phyloP scores from a whole-genome alignment of 1,284 basidiomycete species.

The Ceratobasidium sp. region DNA sequence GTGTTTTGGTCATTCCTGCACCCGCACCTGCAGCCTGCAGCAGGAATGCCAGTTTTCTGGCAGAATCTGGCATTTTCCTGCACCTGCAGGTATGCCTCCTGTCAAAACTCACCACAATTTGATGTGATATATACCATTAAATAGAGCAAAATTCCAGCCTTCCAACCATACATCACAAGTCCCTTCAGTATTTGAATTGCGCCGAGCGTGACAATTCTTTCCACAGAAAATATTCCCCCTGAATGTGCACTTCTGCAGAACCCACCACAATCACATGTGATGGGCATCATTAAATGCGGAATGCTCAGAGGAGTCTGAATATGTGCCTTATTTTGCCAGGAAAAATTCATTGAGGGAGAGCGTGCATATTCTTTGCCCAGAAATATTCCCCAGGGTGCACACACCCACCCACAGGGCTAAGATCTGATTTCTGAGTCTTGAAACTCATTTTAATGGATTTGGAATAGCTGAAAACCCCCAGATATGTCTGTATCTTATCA shows the following conservation, averaged over 20 bases:
- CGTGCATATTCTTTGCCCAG: not conserved
- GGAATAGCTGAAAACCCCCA: not conserved
- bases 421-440: too few species aligned
- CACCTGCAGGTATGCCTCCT: too few species aligned
- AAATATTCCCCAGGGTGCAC: not conserved
- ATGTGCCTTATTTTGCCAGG: not conserved
- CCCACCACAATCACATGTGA: not conserved
- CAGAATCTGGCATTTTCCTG: too few species aligned
- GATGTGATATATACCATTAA: not conserved
- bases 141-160: not conserved
- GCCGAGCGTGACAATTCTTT: too few species aligned
- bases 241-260: too few species aligned
- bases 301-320: not conserved
- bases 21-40: too few species aligned
- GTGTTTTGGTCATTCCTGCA: too few species aligned
- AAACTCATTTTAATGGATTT: not conserved
- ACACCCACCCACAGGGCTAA: not conserved
- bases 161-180: not conserved
- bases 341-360: not conserved
- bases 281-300: not conserved
- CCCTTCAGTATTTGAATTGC: too few species aligned
- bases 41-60: too few species aligned
- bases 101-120: not conserved
- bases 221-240: too few species aligned
- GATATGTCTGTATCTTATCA: not conserved